These are phyloP conservation scores for Thraustotheca clavata DNA, from an alignment of 352 stramenopile genomes.

Conservation along the genomic window DNA sequence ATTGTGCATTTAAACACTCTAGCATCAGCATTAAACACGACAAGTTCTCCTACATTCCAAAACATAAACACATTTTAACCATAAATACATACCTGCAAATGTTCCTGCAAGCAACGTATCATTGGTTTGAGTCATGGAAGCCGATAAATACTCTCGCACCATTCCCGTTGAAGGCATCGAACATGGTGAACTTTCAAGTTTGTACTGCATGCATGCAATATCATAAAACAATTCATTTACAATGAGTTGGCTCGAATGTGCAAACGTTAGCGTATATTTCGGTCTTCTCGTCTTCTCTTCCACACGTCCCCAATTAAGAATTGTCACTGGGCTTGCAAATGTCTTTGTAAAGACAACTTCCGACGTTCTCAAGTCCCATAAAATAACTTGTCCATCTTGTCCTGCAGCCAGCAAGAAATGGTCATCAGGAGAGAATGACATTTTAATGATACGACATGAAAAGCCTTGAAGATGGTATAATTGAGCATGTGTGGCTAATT, in stretches of 20 bases:
- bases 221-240: conserved; percentile 58
- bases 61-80: neutral
- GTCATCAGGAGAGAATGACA: conserved; percentile 68
- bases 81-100: conserved; percentile 25
- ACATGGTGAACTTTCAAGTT: conserved; percentile 52
- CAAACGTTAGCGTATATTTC: conserved; percentile 60
- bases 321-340: conserved; percentile 51
- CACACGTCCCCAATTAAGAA: conserved; percentile 58
- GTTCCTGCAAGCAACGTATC: conserved; percentile 55
- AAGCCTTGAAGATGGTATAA: conserved; percentile 53
- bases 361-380: conserved; percentile 75
- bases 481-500: conserved; percentile 33
- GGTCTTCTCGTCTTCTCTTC: conserved; percentile 58
- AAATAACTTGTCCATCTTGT: conserved; percentile 51
- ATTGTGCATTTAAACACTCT: conserved; percentile 56
- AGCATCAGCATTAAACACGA: conserved; percentile 73
- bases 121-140: conserved; percentile 42
- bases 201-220: conserved; percentile 71
- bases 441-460: conserved; percentile 47
- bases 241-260: conserved; percentile 56
- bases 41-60: conserved; percentile 51
- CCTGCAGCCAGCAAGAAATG: conserved; percentile 61
- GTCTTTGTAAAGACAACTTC: conserved; percentile 58
- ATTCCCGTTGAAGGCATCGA: conserved; percentile 66
- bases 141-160: conserved; percentile 57